These are phyloP conservation scores for Aspergillus sergii DNA, from an alignment of 2,329 filamentous ascomycete species.

Conservation along the genomic window DNA sequence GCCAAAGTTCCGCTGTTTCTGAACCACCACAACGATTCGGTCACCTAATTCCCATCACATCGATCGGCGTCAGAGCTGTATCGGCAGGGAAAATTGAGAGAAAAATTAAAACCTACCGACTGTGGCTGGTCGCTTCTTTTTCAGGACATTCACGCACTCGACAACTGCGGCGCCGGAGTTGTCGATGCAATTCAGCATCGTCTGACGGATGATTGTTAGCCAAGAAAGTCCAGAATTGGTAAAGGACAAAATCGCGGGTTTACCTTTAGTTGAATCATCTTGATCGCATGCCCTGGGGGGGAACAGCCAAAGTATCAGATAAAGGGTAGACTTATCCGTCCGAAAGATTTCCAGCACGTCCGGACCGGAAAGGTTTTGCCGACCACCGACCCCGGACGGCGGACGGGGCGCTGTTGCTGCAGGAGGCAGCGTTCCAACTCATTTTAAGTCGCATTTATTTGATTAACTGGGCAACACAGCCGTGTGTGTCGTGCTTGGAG, in stretches of 20 bases:
- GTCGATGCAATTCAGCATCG: conserved; percentile 99
- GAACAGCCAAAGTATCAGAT: conserved; percentile 1
- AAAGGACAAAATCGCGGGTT: neutral
- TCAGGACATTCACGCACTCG: conserved; percentile 91
- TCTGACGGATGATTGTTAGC: conserved; percentile 54
- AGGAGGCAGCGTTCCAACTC: neutral
- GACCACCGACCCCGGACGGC: conserved; percentile 26
- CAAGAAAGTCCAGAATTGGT: neutral
- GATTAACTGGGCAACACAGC: conserved; percentile 15
- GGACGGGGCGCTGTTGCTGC: neutral
- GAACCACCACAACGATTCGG: conserved; percentile 94
- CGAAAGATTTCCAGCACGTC: conserved; percentile 24
- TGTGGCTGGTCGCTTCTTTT: conserved; percentile 80
- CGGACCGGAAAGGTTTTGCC: conserved; percentile 28
- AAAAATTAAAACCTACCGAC: conserved; percentile 66
- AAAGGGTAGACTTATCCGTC: conserved; percentile 4
- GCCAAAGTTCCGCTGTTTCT: conserved; percentile 84
- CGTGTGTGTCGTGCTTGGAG: conserved; percentile 3
- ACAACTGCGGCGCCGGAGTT: conserved; percentile 97
- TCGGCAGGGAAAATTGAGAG: neutral
- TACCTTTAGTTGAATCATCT: conserved; percentile 90
- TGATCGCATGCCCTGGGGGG: conserved; percentile 46
- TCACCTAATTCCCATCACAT: conserved; percentile 64
- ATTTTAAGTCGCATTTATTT: conserved; percentile 9
- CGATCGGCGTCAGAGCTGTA: conserved; percentile 9